Base-by-base conservation (phyloP, 371 early-diverging fungal genomes). In the Neoconidiobolus thromboides region DNA sequence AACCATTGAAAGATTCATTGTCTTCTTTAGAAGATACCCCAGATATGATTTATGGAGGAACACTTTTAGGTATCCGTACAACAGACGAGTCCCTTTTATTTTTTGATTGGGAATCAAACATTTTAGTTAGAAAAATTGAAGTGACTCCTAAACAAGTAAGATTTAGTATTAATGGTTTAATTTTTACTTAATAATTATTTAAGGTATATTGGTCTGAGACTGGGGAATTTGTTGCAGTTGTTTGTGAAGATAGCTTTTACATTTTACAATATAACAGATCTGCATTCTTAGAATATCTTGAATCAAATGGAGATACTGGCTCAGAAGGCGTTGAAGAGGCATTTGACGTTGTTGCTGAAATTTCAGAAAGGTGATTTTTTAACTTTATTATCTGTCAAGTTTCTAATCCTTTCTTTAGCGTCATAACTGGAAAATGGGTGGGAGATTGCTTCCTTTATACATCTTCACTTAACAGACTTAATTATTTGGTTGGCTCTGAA, bases 381-480 rank as follows among this genome's bases (percentile, higher is more conserved):
- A 12, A 0, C 38, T 36, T 54, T 51, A 6, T 44, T 14, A 51
- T 63, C n/a, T 47, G 7, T 15, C 41, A 42, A 46, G 15, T 56
- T 38, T 10, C 56, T 60, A 43, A 14, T 48, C 9, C 7, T 60
- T 42, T 44, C 53, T 49, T 3, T 63, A 82, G 83, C 60, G 82
- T 96, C 47, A 82, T 82, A 67, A 90, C 93, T 1, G 98, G 93
- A 39, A 78, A 79, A 62, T 98, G 97, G 97, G 90, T 94, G 60
- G 97, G 96, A 38, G 95, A 95, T 71, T 94, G 97, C 71, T 93
- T 98, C 68, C 91, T 98, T 62, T 96, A 93, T 74, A 88, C 92
- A 49, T 91, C 85, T 67, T 68, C 79, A 10, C 73, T 81, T 60
- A 92, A 93, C 71, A 83, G 96, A 41, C 75, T 96, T 61, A 93